Evolutionary conservation across 1,139 yeast species (phyloP).

Genomic region (Candida gigantensis): DNA sequence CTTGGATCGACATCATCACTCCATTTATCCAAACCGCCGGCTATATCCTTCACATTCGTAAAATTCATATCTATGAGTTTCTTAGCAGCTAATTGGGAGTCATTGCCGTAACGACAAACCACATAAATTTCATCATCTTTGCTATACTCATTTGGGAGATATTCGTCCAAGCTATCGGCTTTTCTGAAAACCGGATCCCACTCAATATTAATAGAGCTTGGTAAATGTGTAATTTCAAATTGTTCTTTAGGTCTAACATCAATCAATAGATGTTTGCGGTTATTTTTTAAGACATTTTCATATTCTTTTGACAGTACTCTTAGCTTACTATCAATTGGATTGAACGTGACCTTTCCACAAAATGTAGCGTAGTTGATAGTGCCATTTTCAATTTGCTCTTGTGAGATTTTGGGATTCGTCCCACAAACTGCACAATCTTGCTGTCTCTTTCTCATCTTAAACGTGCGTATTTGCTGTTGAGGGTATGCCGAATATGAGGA

Average conservation of each 20-base stretch:
- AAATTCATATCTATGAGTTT: slow-evolving; percentile 54
- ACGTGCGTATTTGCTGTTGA: slow-evolving; percentile 65
- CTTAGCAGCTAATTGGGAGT: slow-evolving; percentile 77
- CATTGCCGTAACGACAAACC: slow-evolving; percentile 88
- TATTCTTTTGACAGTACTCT: slow-evolving; percentile 56
- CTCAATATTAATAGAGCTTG: slow-evolving; percentile 64
- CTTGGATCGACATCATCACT: slow-evolving; percentile 56
- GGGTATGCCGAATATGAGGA: slow-evolving; percentile 75
- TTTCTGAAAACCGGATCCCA: slow-evolving; percentile 50
- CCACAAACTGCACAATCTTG: slow-evolving; percentile 68
- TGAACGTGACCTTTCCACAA: slow-evolving; percentile 58
- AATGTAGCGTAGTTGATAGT: slow-evolving; percentile 64
- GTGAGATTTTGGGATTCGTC: slow-evolving; percentile 47
- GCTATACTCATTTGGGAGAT: slow-evolving; percentile 24
- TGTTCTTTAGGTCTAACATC: slow-evolving; percentile 88
- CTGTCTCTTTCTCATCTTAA: slow-evolving; percentile 78
- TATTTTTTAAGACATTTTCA: slow-evolving; percentile 15
- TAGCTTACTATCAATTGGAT: slow-evolving; percentile 38
- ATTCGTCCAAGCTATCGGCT: slow-evolving; percentile 24
- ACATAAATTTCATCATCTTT: slow-evolving; percentile 39
- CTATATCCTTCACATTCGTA: slow-evolving; percentile 60
- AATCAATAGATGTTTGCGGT: slow-evolving; percentile 35
- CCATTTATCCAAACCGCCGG: slow-evolving; percentile 81
- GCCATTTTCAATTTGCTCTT: slow-evolving; percentile 44
- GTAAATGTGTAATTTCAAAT: slow-evolving; percentile 63